Base-by-base conservation (phyloP, 192 early-diverging fungal genomes). In the Mortierella alpina region DNA sequence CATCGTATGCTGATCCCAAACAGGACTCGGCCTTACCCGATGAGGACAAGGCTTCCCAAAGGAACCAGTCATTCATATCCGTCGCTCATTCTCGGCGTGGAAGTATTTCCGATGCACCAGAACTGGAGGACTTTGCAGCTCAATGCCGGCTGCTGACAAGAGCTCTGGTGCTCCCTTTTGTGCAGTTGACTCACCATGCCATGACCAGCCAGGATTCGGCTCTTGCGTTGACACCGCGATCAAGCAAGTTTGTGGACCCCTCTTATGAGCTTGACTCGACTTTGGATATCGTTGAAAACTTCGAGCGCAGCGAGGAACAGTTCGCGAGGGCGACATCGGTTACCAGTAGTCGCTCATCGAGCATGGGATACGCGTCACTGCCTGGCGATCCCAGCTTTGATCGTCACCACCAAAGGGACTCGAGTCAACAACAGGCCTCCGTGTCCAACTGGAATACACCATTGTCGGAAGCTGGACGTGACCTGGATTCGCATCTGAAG, bases 71-170 rank as follows among this genome's bases (percentile, higher is more conserved):
- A 7, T 39, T 6, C 9, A 5, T 14, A 6, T 7, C 11, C 9
- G 22, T 66, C 4, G 0, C 8, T 50, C 67, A 64, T 41, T 56
- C 61, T 7, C 66, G 69, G 0, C 49, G 76, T n/a, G 73, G 54
- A 12, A 84, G 72, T 55, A 52, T 65, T 14, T 62, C 70, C 47
- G 62, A 42, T 1, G 58, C 52, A 22, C 73, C 84, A 41, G 79
- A 82, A 40, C 55, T 85, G 46, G 79, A 85, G 46, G 78, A 85
- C 58, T 85, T 85, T 66, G 70, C 84, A 31, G 73, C 79, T 44
- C 84, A 85, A 54, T 85, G 84, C 42, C 69, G 84, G 42, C 48
- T 85, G 50, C 41, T 85, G 59, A 85, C 84, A 3, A 44, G 73
- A 59, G 83, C 83, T 15, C 51, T 84, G 13, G 75, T 84, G 15